Conservation (phyloP, 495 filamentous ascomycete genomes). For the Tetracladium marchalianum region DNA sequence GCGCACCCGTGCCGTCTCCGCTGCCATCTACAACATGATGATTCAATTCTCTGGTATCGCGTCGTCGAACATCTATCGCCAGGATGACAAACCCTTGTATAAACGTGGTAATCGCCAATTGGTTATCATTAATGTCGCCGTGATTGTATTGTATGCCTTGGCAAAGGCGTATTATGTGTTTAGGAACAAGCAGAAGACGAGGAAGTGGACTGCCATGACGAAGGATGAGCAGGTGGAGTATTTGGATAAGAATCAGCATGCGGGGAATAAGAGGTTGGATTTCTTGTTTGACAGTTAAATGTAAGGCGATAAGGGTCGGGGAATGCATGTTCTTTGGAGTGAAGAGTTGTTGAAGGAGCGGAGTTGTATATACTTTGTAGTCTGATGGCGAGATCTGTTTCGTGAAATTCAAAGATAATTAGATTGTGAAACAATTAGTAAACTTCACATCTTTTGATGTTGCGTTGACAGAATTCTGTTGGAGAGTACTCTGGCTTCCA, state of each 20-base stretch:
- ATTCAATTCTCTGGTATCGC: conserved; percentile 33
- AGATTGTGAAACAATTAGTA: no score
- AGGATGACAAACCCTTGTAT: conserved; percentile 53
- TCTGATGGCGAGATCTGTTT: no score
- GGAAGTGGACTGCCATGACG: conserved; percentile 47
- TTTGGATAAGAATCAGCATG: conserved; percentile 47
- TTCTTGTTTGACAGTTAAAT: conserved; percentile 14
- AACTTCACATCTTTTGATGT: no score
- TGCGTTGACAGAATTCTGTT: no score
- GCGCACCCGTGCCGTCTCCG: conserved; percentile 52
- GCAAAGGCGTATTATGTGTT: conserved; percentile 52
- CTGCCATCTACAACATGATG: conserved; percentile 66
- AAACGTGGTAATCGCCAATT: conserved; percentile 55
- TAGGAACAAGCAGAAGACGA: conserved; percentile 37
- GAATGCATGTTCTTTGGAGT: no score
- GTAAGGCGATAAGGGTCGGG: conserved; percentile 16
- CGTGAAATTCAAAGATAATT: no score
- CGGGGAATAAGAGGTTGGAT: conserved; percentile 53
- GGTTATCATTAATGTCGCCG: conserved; percentile 40
- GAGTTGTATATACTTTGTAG: no score
- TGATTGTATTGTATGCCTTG: conserved; percentile 40
- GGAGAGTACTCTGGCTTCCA: no score
- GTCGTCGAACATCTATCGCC: conserved; percentile 42
- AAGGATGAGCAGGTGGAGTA: conserved; percentile 50
- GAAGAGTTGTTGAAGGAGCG: no score